Base-by-base conservation (phyloP, 2,329 filamentous ascomycete species). In the Mycogone perniciosa region DNA sequence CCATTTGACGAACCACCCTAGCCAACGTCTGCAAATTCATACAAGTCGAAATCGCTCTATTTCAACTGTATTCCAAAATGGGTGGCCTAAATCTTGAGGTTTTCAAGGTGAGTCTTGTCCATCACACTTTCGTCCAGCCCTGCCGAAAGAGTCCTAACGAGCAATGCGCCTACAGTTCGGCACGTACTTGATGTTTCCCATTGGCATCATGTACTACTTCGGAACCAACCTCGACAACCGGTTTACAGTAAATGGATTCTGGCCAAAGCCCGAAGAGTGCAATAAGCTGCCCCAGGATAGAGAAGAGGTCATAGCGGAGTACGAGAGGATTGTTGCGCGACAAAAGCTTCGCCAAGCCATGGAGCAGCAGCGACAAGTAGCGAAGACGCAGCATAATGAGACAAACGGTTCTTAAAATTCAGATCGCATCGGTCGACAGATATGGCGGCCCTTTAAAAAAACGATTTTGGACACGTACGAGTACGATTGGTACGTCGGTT, bases 181-280 rank as follows among this genome's bases (percentile, higher is more conserved):
- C 75, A 88, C 95, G 80, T 99, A 99, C 76, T 85, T 99, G 75
- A 86, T 96, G 80, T 99, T 99, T 73, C 93, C 93, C 13, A 97
- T 99, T 64, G 90, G 89, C 62, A 91, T 93, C 77, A 99, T 99
- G 93, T 97, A 95, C 79, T 99, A 99, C 76, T 99, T 97, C 71
- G 93, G 93, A 67, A 96, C 91, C 51, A 99, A 99, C 71, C 88
- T 99, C 66, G 93, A 99, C 71, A 80, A 86, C 59, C 86, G 89
- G 57, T 99, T 99, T 76, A 74, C 80, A 44, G 89, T 97, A 1
- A 84, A 87, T 26, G 88, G 86, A 52, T 99, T 99, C 77, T 99
- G 93, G 93, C 93, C 93, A 30, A 89, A 85, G 63, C 76, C 83
- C 4, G 84, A 87, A 56, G 78, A 91, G 65, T 85, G 85, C 54